These are phyloP conservation scores for Bretziella fagacearum DNA, from an alignment of 2,329 filamentous ascomycete species.

Conservation along the genomic window DNA sequence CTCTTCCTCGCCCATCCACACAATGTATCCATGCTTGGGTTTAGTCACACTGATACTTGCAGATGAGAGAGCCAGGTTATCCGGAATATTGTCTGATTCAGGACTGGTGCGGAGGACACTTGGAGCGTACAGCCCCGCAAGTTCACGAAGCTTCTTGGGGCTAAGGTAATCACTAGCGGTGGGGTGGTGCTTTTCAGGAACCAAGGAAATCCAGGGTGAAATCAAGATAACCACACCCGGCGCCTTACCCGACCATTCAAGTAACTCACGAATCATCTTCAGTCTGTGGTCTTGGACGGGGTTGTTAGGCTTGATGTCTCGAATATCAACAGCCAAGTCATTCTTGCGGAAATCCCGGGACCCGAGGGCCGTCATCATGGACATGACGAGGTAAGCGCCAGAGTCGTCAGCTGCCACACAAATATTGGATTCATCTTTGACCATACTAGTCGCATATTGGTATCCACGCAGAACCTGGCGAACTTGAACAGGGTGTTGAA, in stretches of 20 bases:
- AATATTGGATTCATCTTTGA: slow-evolving; percentile 41
- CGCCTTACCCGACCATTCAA: slow-evolving; percentile 15
- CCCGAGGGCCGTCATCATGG: slow-evolving; percentile 33
- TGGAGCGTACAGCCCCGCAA: slow-evolving; percentile 46
- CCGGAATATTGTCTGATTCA: neutral
- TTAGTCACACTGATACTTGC: slow-evolving; percentile 1
- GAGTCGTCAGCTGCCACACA: slow-evolving; percentile 67
- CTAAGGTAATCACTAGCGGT: slow-evolving; percentile 64
- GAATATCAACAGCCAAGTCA: slow-evolving; percentile 3
- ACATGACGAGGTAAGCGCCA: slow-evolving; percentile 56
- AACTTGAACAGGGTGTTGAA: slow-evolving; percentile 55
- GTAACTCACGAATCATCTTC: slow-evolving; percentile 4
- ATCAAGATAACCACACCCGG: slow-evolving; percentile 50
- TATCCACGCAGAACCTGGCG: slow-evolving; percentile 55
- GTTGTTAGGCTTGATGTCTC: neutral
- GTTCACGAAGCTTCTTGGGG: slow-evolving; percentile 45
- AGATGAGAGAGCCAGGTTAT: neutral
- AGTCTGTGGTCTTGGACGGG: slow-evolving; percentile 2
- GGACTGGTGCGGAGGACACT: slow-evolving; percentile 18
- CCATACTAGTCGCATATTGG: slow-evolving; percentile 45
- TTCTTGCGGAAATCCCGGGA: slow-evolving; percentile 6
- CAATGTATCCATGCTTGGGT: slow-evolving; percentile 48
- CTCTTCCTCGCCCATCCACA: slow-evolving; percentile 62
- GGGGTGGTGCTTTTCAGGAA: slow-evolving; percentile 48
- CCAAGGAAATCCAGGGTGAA: slow-evolving; percentile 63